These are phyloP conservation scores for Candida tropicalis DNA, from an alignment of 1,139 yeast genomes.

Conservation along the genomic window DNA sequence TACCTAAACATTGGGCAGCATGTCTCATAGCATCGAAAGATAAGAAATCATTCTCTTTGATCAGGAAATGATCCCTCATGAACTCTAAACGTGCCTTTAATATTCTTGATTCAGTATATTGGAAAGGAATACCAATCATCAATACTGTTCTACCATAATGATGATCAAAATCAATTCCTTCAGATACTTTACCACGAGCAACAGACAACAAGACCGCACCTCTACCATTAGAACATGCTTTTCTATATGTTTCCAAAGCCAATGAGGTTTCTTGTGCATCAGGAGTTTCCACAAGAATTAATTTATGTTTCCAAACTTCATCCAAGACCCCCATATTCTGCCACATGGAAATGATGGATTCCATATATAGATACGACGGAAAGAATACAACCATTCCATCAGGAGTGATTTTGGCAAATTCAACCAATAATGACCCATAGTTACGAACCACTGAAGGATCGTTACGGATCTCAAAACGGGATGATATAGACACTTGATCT, in stretches of 20 bases:
- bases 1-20: constrained; percentile 97
- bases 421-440: constrained; percentile 89
- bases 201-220: constrained; percentile 96
- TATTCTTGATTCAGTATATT: constrained; percentile 95
- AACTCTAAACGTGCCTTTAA: constrained; percentile 93
- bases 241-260: constrained; percentile 92
- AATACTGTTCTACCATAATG: constrained; percentile 97
- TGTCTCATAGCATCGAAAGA: constrained; percentile 99
- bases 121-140: constrained; percentile 99
- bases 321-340: constrained; percentile 97
- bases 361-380: constrained; percentile 97
- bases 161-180: constrained; percentile 98
- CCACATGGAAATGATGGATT: constrained; percentile 97
- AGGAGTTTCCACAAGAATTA: constrained; percentile 96
- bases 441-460: constrained; percentile 98
- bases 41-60: constrained; percentile 88
- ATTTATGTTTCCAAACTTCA: constrained; percentile 97
- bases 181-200: constrained; percentile 98
- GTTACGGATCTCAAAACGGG: constrained; percentile 94
- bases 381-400: constrained; percentile 98
- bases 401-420: constrained; percentile 93
- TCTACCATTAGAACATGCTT: constrained; percentile 96
- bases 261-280: constrained; percentile 98
- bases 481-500: constrained; percentile 94
- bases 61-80: constrained; percentile 87